phyloP scores from a whole-genome alignment of 441 rosid species.

The Adansonia rubrostipa region DNA sequence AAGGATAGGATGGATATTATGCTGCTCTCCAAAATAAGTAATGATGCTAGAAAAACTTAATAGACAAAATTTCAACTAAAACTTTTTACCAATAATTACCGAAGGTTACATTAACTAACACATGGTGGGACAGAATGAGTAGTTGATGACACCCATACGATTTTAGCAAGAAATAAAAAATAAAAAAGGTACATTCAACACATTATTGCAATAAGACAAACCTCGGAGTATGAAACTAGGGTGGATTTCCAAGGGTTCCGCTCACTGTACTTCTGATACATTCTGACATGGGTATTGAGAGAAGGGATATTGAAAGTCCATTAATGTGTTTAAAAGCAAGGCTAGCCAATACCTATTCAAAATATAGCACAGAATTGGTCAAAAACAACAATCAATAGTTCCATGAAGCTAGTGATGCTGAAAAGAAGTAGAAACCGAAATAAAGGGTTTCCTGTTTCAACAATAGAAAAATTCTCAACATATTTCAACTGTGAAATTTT shows the following conservation, averaged over 20 bases:
- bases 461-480: slow-evolving; percentile 1
- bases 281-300: slow-evolving; percentile 58
- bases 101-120: neutral
- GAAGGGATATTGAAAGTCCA: slow-evolving; percentile 34
- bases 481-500: slow-evolving; percentile 3
- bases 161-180: neutral
- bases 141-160: neutral
- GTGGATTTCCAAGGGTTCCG: slow-evolving; percentile 76
- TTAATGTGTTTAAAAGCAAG: slow-evolving; percentile 24
- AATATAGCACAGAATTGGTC: neutral
- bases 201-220: slow-evolving; percentile 31
- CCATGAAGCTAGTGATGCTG: neutral
- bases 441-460: slow-evolving; percentile 19
- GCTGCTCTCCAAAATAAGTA: slow-evolving; percentile 1
- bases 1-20: slow-evolving; percentile 19
- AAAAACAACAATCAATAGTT: slow-evolving; percentile 7
- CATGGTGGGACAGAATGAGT: neutral
- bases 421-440: slow-evolving; percentile 4
- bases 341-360: neutral
- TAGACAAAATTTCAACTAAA: neutral
- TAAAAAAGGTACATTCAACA: neutral
- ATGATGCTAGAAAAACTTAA: neutral
- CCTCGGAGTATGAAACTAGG: slow-evolving; percentile 80
- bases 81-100: neutral
- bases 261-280: slow-evolving; percentile 91